Evolutionary conservation across 768 basidiomycete genomes (phyloP), one percentile per base, ranked within the genome.

Genomic region (Boletus rufocinnamomeus): DNA sequence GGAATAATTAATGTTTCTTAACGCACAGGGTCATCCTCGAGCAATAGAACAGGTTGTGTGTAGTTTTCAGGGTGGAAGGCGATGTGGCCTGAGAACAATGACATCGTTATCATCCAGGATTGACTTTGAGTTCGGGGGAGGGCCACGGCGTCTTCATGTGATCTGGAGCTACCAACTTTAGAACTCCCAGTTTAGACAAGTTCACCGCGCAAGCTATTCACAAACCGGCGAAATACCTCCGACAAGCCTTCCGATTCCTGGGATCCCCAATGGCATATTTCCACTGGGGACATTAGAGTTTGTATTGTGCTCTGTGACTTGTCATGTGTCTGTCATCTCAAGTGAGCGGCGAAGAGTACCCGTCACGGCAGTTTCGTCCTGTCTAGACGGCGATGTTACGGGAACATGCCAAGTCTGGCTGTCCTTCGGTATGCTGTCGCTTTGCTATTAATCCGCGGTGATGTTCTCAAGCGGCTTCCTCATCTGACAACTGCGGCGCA

Each of bases 301-400:
- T 7, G 23, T 54, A 17, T 19, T 14, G 46, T n/a, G 38, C 17
- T 14, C 10, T 17, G 13, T 40, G 19, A 23, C 45, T 32, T 50
- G 37, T 58, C 63, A 53, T 56, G 50, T 58, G 61, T 28, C 23
- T 46, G 25, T 44, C 50, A 21, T 44, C 37, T 57, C 52, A 50
- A 28, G 43, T 53, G 54, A 41, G 40, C 41, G 58, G 62, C 54
- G 57, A 54, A 54, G 56, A 37, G 30, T 14, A n/a, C 17, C 49
- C 30, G 38, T 30, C 41, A 57, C 27, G 53, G 55, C 53, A 4
- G 37, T 13, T 48, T 51, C 58, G 23, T 13, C 10, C 19, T 13
- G 46, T 58, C 40, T 19, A 27, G 52, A 41, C 23, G 40, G 43
- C n/a, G 8, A 43, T 13, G 21, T 54, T 37, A 60, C 38, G 37